Base-by-base conservation (phyloP, 495 filamentous ascomycete species). In the Talaromyces adpressus region DNA sequence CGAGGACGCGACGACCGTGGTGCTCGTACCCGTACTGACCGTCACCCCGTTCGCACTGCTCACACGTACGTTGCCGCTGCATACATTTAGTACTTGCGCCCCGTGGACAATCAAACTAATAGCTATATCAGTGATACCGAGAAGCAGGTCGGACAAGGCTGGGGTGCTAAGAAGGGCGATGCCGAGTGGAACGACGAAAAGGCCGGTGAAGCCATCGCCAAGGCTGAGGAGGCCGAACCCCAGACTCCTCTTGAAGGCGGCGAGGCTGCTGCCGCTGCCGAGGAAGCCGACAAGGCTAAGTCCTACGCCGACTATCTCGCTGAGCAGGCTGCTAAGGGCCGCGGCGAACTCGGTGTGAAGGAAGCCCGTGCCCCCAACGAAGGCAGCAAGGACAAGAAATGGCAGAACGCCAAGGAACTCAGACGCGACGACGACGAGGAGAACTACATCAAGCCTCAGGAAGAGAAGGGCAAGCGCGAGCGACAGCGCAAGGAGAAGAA, bases 401-500 rank as follows among this genome's bases (percentile, higher is more conserved):
- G 91, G 90, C 89, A 89, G 66, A 80, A 84, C 63, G 91, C 92
- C 71, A 93, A 91, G 80, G 81, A 90, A 64, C 73, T 97, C 63
- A 72, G 77, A 74, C 89, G 88, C 72, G 85, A 86, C 53, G 85
- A 92, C 59, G 81, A 84, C 27, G 87, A 89, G 64, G 87, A 89
- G 47, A 82, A 82, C 63, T 97, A 89, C 82, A 86, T 97, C 72
- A 77, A 88, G 70, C 91, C 83, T 68, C 77, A 82, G 63, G 83
- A 81, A 56, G 89, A 89, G 74, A 97, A 96, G 87, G 77, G 84
- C 72, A 89, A 90, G 85, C 89, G 91, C 69, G 85, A 90, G 78
- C 88, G 91, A 72, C 88, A 94, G 82, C 89, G 89, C 81, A 97
- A 97, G 87, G 81, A 89, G 76, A 97, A 97, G 87, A 86, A 89